These are phyloP conservation scores for Umbilicus rupestris DNA, from an alignment of 164 flowering plant genomes.

Conservation along the genomic window DNA sequence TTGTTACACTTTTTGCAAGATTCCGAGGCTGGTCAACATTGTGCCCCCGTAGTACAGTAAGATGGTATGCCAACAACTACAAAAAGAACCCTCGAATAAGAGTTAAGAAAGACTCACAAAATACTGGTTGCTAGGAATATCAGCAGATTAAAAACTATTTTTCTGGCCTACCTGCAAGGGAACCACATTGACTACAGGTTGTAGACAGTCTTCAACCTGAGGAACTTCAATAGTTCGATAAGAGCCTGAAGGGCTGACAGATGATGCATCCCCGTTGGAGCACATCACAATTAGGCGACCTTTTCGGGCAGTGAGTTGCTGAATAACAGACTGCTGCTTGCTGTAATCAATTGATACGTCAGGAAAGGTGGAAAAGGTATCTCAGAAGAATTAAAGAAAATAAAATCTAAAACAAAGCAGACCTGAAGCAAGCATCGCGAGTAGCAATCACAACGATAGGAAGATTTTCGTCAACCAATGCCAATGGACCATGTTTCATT, in stretches of 20 bases:
- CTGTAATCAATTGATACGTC: slow-evolving; percentile 33
- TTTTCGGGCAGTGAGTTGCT: slow-evolving; percentile 94
- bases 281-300: slow-evolving; percentile 92
- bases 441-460: slow-evolving; percentile 93
- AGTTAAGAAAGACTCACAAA: background rate
- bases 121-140: background rate
- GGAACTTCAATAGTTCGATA: slow-evolving; percentile 90
- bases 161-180: slow-evolving; percentile 74
- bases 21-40: slow-evolving; percentile 96
- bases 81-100: background rate
- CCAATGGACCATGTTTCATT: slow-evolving; percentile 99
- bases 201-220: slow-evolving; percentile 86
- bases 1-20: slow-evolving; percentile 95
- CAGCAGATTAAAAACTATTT: background rate
- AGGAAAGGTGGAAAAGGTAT: background rate
- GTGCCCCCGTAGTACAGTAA: slow-evolving; percentile 76
- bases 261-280: slow-evolving; percentile 66
- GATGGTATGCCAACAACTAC: slow-evolving; percentile 83
- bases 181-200: slow-evolving; percentile 81
- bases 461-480: slow-evolving; percentile 88
- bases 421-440: slow-evolving; percentile 93
- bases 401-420: slow-evolving; percentile 1
- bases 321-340: slow-evolving; percentile 97
- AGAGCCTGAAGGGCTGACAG: slow-evolving; percentile 56
- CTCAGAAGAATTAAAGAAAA: background rate